Percentiles rank a stretch among this genome's conserved stretches.
phyloP scores from a whole-genome alignment of 2,329 filamentous ascomycete genomes.

The Cladobotryum mycophilum region DNA sequence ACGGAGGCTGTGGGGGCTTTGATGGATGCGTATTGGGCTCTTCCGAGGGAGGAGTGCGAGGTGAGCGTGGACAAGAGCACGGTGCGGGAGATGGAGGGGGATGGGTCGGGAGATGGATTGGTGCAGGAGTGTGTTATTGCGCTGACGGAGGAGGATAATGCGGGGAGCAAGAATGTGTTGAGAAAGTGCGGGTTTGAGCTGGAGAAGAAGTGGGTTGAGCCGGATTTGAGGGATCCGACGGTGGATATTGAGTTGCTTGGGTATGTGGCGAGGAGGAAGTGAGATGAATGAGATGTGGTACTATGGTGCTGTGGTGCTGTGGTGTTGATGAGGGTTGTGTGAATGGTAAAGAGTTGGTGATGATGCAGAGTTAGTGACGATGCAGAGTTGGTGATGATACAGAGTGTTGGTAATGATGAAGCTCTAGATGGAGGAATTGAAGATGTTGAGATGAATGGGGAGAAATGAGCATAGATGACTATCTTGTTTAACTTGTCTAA shows the following conservation, averaged over 20 bases:
- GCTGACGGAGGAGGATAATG: conserved; percentile 42
- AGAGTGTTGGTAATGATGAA: too few relatives aligned
- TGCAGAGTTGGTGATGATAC: too few relatives aligned
- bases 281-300: too few relatives aligned
- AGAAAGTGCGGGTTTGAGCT: conserved; percentile 48
- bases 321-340: too few relatives aligned
- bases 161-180: conserved; percentile 48
- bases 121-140: conserved; percentile 38
- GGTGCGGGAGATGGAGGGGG: conserved; percentile 16
- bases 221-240: conserved; percentile 15
- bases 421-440: too few relatives aligned
- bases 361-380: too few relatives aligned
- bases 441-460: too few relatives aligned
- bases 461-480: too few relatives aligned
- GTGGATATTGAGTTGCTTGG: conserved; percentile 16
- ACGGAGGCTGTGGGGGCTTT: conserved; percentile 48
- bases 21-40: conserved; percentile 37
- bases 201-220: conserved; percentile 32
- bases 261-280: conserved; percentile 13
- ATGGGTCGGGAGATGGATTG: conserved; percentile 17
- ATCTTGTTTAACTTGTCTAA: too few relatives aligned
- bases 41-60: conserved; percentile 39
- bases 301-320: too few relatives aligned
- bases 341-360: too few relatives aligned
- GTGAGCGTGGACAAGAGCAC: conserved; percentile 34